Evolutionary conservation across 306 rosid genomes (phyloP).

Genomic region (Lablab purpureus): DNA sequence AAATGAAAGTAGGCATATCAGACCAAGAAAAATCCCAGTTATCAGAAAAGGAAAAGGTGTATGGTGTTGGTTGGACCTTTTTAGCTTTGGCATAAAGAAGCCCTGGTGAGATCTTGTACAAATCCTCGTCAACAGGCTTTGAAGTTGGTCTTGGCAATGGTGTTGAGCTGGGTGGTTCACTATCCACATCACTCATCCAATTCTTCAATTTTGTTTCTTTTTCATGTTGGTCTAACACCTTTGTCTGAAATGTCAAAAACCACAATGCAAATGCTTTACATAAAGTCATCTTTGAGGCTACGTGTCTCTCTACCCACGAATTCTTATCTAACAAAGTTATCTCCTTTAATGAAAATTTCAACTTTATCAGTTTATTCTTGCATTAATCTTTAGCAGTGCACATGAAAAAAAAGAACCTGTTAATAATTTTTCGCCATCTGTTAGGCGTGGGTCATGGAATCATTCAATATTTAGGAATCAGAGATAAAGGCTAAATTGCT

Average conservation of each 20-base stretch:
- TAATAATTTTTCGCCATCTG: background rate
- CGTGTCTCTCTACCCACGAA: background rate
- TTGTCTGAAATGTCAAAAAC: constrained; percentile 59
- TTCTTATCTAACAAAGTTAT: constrained; percentile 17
- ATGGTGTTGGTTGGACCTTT: constrained; percentile 63
- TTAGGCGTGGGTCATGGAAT: constrained; percentile 36
- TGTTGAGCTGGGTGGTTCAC: constrained; percentile 44
- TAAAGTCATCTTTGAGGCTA: constrained; percentile 24
- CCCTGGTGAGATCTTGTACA: constrained; percentile 80
- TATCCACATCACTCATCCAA: constrained; percentile 55
- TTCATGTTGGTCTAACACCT: constrained; percentile 52
- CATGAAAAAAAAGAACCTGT: background rate
- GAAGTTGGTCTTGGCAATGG: constrained; percentile 55
- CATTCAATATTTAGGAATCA: constrained; percentile 3
- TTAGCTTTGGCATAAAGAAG: constrained; percentile 65
- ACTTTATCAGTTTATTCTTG: constrained; percentile 14
- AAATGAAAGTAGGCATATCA: background rate
- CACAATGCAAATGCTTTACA: constrained; percentile 22
- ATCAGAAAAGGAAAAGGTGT: background rate
- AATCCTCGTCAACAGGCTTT: constrained; percentile 84
- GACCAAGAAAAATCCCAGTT: background rate
- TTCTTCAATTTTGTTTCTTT: constrained; percentile 61
- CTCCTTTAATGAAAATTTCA: background rate
- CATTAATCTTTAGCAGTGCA: background rate
- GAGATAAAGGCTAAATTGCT: constrained; percentile 23